Conservation (phyloP, 2,329 filamentous ascomycete genomes). For the Aspergillus ruber region DNA sequence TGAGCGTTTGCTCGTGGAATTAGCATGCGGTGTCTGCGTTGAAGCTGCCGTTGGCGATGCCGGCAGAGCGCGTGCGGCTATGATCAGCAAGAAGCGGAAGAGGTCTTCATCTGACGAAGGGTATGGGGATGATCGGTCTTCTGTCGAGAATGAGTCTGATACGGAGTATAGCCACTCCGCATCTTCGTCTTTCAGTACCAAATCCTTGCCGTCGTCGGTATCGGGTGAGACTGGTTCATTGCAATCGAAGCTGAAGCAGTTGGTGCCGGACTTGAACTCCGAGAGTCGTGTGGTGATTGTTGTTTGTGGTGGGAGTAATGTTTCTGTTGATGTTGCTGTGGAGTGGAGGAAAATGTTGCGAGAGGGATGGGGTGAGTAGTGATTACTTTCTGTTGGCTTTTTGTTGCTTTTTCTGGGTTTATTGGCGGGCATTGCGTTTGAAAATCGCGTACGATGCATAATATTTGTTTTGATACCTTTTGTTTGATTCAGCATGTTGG, state of each 20-base stretch:
- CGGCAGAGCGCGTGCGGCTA: slow-evolving; percentile 5
- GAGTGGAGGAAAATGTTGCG: slow-evolving; percentile 48
- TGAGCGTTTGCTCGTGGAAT: slow-evolving; percentile 72
- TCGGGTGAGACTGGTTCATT: slow-evolving; percentile 6
- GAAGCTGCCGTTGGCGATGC: slow-evolving; percentile 41
- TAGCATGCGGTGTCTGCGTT: slow-evolving; percentile 75
- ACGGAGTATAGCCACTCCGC: neutral
- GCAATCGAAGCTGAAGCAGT: slow-evolving; percentile 48
- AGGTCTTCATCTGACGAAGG: slow-evolving; percentile 23
- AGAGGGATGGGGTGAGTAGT: slow-evolving; percentile 28
- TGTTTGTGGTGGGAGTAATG: slow-evolving; percentile 72
- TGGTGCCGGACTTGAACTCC: slow-evolving; percentile 57
- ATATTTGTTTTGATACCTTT: no score
- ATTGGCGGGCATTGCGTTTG: neutral
- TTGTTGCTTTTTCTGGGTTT: neutral
- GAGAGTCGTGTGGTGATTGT: slow-evolving; percentile 72
- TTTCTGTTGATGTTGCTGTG: slow-evolving; percentile 56
- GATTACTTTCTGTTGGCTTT: neutral
- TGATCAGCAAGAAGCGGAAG: slow-evolving; percentile 24
- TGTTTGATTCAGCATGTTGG: no score
- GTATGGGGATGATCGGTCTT: slow-evolving; percentile 30
- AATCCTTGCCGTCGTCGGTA: neutral
- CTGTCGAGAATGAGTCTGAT: slow-evolving; percentile 17
- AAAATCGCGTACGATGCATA: neutral
- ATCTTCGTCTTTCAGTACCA: neutral